phyloP scores from a whole-genome alignment of 768 basidiomycete genomes.

The Hortiboletus flavorubellus region DNA sequence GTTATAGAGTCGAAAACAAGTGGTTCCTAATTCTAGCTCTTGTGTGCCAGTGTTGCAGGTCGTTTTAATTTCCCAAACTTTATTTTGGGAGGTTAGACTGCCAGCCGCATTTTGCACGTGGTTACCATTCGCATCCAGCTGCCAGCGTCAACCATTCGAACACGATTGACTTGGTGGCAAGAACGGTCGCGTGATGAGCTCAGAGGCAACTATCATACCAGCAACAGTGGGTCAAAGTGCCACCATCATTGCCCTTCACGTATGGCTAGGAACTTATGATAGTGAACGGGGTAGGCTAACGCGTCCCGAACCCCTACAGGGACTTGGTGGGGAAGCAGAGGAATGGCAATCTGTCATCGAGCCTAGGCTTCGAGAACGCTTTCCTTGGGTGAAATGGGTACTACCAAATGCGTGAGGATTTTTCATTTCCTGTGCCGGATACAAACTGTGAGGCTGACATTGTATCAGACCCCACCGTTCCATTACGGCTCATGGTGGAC shows the following conservation, averaged over 20 bases:
- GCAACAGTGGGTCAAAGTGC: neutral
- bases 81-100: neutral
- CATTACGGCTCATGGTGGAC: neutral
- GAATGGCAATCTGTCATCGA: neutral
- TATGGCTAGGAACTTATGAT: neutral
- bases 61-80: neutral
- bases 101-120: no score
- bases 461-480: neutral
- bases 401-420: neutral
- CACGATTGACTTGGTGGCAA: neutral
- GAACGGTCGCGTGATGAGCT: neutral
- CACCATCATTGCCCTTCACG: neutral
- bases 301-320: neutral
- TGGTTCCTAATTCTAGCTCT: neutral
- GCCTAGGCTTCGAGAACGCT: neutral
- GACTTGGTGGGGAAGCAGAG: neutral
- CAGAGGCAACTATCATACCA: neutral
- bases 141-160: neutral
- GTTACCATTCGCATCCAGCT: neutral
- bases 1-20: neutral
- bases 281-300: neutral
- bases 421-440: neutral
- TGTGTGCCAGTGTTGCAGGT: neutral
- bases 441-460: neutral
- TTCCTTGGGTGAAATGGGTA: constrained; percentile 1